These are phyloP conservation scores for Pythium utonaiense DNA, from an alignment of 352 stramenopile genomes.

Conservation along the genomic window DNA sequence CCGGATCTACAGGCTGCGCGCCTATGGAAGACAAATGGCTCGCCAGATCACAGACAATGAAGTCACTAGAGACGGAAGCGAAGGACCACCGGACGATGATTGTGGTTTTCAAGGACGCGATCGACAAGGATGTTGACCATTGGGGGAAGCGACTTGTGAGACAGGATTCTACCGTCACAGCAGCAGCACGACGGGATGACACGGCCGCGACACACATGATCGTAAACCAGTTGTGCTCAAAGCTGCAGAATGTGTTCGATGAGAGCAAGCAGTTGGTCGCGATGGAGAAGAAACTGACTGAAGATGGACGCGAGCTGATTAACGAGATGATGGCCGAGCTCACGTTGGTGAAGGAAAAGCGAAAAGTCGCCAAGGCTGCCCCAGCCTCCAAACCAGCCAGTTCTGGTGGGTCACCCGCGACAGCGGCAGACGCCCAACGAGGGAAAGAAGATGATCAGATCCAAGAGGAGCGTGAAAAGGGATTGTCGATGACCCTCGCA, in stretches of 20 bases:
- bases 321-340: constrained; percentile 70
- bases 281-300: constrained; percentile 60
- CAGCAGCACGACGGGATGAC: constrained; percentile 45
- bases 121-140: constrained; percentile 76
- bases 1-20: not conserved
- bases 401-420: constrained; percentile 9
- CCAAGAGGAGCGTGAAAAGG: constrained; percentile 77
- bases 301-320: constrained; percentile 56
- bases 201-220: constrained; percentile 74
- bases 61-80: constrained; percentile 54
- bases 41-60: constrained; percentile 51
- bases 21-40: constrained; percentile 56
- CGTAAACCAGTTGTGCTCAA: constrained; percentile 71
- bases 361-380: constrained; percentile 34
- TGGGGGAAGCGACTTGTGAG: constrained; percentile 52
- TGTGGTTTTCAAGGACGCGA: constrained; percentile 75
- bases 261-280: constrained; percentile 65
- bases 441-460: constrained; percentile 63
- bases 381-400: constrained; percentile 2
- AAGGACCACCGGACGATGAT: constrained; percentile 83
- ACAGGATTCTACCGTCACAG: constrained; percentile 26
- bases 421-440: constrained; percentile 11
- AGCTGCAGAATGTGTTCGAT: constrained; percentile 76
- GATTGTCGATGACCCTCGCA: constrained; percentile 60
- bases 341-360: constrained; percentile 50